Conservation (phyloP, 2,329 filamentous ascomycete genomes). For the Decorospora gaudefroyi region DNA sequence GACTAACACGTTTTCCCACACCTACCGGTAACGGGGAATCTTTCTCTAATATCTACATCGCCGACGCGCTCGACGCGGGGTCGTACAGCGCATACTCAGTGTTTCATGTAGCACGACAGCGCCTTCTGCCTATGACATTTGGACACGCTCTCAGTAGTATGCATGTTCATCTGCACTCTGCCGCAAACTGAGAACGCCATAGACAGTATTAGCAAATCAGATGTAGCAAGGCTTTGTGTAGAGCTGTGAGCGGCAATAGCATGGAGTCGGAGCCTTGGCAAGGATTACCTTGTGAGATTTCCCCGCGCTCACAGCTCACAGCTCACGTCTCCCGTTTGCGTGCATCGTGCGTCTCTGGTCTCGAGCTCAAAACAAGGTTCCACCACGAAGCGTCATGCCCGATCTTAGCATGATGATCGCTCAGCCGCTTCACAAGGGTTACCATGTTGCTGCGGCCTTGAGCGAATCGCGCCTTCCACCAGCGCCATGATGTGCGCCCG, state of each 20-base stretch:
- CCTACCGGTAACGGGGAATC: too few relatives aligned
- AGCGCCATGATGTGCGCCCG: conserved; percentile 8
- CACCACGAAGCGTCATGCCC: conserved; percentile 26
- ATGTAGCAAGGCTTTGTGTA: too few relatives aligned
- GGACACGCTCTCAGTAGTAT: conserved; percentile 2
- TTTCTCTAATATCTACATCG: too few relatives aligned
- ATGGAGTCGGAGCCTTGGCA: background rate
- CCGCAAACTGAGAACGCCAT: background rate
- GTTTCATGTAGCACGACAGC: background rate
- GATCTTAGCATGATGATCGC: conserved; percentile 18
- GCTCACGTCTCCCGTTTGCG: too few relatives aligned
- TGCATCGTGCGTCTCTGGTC: too few relatives aligned
- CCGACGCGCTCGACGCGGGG: conserved; percentile 5
- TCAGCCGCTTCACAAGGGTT: conserved; percentile 26
- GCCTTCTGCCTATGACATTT: background rate
- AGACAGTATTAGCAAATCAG: background rate
- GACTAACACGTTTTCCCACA: too few relatives aligned
- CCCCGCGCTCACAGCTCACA: too few relatives aligned
- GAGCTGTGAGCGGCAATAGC: background rate
- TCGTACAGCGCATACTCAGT: conserved; percentile 12
- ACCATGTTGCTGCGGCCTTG: conserved; percentile 24
- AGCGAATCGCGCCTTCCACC: conserved; percentile 14
- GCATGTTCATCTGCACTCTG: background rate
- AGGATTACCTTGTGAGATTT: background rate
- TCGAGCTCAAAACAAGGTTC: conserved; percentile 36